Evolutionary conservation across 2,329 filamentous ascomycete species (phyloP).

Genomic region (Akanthomyces uredinophilus): DNA sequence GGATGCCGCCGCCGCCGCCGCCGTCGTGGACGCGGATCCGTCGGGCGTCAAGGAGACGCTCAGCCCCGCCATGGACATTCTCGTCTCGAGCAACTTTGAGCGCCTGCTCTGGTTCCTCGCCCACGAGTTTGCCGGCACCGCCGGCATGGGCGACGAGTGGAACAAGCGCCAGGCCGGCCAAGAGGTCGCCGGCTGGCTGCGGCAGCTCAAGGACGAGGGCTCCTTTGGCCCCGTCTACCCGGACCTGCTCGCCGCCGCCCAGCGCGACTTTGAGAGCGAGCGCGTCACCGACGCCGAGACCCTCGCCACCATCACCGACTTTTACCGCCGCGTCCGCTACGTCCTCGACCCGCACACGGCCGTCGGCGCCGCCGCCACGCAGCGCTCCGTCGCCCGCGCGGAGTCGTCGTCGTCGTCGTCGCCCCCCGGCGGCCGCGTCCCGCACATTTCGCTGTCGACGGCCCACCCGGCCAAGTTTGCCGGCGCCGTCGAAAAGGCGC

Average conservation of each 20-base stretch:
- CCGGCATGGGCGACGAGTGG: constrained; percentile 59
- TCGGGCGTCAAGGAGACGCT: constrained; percentile 85
- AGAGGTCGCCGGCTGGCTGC: constrained; percentile 73
- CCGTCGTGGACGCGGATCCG: constrained; percentile 56
- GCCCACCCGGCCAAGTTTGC: constrained; percentile 96
- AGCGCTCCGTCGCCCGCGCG: constrained; percentile 60
- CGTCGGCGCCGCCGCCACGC: constrained; percentile 73
- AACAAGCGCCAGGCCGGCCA: constrained; percentile 67
- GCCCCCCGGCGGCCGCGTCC: constrained; percentile 45
- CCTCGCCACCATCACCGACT: constrained; percentile 55
- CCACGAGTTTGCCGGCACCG: constrained; percentile 59
- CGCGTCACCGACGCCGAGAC: constrained; percentile 63
- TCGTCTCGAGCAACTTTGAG: constrained; percentile 96
- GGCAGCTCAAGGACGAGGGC: constrained; percentile 72
- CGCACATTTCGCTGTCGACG: constrained; percentile 83
- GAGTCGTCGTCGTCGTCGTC: no score
- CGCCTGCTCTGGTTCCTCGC: constrained; percentile 90
- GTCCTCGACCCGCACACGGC: constrained; percentile 91
- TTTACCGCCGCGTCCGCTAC: constrained; percentile 61
- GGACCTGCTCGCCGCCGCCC: constrained; percentile 66
- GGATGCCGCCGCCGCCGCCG: constrained; percentile 57
- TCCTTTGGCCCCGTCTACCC: constrained; percentile 74
- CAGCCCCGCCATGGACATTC: constrained; percentile 94
- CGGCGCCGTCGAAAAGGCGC: constrained; percentile 72
- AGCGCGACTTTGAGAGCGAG: constrained; percentile 76